Evolutionary conservation across 2,329 filamentous ascomycete genomes (phyloP).

Genomic region (Chaetomium sp.): DNA sequence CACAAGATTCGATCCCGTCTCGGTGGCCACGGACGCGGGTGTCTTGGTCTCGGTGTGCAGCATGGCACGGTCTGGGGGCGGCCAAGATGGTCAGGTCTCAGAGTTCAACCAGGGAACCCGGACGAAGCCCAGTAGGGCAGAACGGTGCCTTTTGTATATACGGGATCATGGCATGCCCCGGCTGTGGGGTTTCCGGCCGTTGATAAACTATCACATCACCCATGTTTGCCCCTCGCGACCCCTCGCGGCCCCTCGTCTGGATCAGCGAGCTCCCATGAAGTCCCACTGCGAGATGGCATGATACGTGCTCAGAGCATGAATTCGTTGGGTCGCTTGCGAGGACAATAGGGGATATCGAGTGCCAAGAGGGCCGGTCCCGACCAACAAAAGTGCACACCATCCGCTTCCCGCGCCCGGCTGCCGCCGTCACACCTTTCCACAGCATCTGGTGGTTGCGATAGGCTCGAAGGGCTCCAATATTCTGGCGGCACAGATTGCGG

Average conservation of each 20-base stretch:
- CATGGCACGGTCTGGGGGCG: conserved; percentile 13
- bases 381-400: conserved; percentile 15
- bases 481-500: conserved; percentile 12
- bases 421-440: conserved; percentile 14
- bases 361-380: conserved; percentile 5
- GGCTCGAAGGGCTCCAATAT: conserved; percentile 5
- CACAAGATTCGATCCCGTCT: not conserved
- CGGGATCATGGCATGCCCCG: not conserved
- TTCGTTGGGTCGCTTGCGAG: conserved; percentile 8
- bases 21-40: conserved; percentile 3
- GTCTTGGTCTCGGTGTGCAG: not conserved
- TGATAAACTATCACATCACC: not conserved
- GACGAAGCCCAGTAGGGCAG: conserved; percentile 8
- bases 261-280: not conserved
- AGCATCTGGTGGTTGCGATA: conserved; percentile 13
- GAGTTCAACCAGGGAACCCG: conserved; percentile 3
- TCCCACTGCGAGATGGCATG: conserved; percentile 1
- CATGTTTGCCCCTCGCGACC: not conserved
- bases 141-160: conserved; percentile 2
- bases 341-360: conserved; percentile 11
- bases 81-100: not conserved
- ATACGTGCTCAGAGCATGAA: conserved; percentile 6
- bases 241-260: not conserved
- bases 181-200: not conserved
- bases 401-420: not conserved